phyloP scores from a whole-genome alignment of 768 basidiomycete species.

The Termitomyces sp. region DNA sequence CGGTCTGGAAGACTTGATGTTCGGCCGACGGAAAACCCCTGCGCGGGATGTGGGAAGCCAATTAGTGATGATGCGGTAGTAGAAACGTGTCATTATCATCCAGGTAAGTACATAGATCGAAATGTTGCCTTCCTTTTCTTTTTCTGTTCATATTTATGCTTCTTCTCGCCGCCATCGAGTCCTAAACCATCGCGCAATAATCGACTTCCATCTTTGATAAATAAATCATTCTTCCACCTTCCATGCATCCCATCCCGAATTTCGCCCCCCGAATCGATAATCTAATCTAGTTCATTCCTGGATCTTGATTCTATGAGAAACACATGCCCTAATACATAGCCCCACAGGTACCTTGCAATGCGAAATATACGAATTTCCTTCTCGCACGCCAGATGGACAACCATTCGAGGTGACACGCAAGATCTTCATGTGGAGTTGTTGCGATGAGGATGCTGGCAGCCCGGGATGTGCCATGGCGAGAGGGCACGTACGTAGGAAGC shows the following conservation, averaged over 20 bases:
- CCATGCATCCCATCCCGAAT: neutral
- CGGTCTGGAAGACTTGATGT: slow-evolving; percentile 7
- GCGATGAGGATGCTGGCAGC: slow-evolving; percentile 35
- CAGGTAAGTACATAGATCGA: slow-evolving; percentile 24
- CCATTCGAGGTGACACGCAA: slow-evolving; percentile 25
- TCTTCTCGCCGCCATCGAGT: neutral
- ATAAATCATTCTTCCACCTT: neutral
- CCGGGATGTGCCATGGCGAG: slow-evolving; percentile 25
- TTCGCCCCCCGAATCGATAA: neutral
- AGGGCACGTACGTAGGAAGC: slow-evolving; percentile 7
- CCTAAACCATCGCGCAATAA: neutral
- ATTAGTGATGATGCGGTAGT: slow-evolving; percentile 6
- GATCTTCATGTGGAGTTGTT: slow-evolving; percentile 43
- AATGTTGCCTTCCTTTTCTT: neutral
- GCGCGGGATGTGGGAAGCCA: slow-evolving; percentile 16
- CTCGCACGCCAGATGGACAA: slow-evolving; percentile 27
- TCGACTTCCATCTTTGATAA: neutral
- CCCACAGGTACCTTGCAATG: slow-evolving; percentile 29
- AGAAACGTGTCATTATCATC: slow-evolving; percentile 25
- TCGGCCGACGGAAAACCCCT: slow-evolving; percentile 5
- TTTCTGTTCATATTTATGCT: neutral
- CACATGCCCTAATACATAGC: neutral
- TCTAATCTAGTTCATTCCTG: neutral
- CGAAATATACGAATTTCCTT: slow-evolving; percentile 35
- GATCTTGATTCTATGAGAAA: neutral